Base-by-base conservation (phyloP, 1,284 basidiomycete species). In the Naganishia sp. region DNA sequence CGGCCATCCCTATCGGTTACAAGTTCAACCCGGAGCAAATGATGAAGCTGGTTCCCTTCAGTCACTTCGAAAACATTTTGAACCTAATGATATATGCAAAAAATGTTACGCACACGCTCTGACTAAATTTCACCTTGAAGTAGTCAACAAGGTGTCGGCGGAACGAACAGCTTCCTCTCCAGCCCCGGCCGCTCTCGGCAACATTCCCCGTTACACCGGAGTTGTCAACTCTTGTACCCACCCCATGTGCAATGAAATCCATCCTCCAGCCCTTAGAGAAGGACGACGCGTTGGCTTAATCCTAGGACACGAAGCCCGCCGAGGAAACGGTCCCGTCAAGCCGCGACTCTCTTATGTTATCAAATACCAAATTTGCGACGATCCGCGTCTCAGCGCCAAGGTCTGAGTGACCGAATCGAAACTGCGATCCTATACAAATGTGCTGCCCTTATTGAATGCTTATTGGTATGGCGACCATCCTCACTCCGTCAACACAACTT, bases 391-490 rank as follows among this genome's bases (percentile, higher is more conserved):
- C n/a, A 21, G 46, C n/a, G 4, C 17, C 46, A 18, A 18, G 13
- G 46, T 47, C 46, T n/a, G 46, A 2, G 46, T 47, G 4, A 21
- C 46, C 18, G 46, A 47, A 47, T 10, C 46, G n/a, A 10, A 4
- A 23, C 46, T 47, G 10, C 46, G 46, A 2, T n/a, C 15, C 4
- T 54, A 54, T 41, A 21, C 13, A 10, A n/a, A 35, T 41, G 31
- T 35, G 3, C 4, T n/a, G 11, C 4, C 6, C 13, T 11, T 39
- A 35, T n/a, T 54, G 32, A 21, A 54, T 15, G 39, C 9, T 18
- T 54, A 54, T n/a, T 54, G 52, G 52, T n/a, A 54, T 32, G 52
- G 52, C 15, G 52, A 32, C 3, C 15, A 41, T 17, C 52, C 52
- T 41, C 35, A 54, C 52, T 11, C 17, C 11, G 21, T 54, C 52